phyloP scores from a whole-genome alignment of 1,284 basidiomycete genomes.

The Ganoderma boninense region DNA sequence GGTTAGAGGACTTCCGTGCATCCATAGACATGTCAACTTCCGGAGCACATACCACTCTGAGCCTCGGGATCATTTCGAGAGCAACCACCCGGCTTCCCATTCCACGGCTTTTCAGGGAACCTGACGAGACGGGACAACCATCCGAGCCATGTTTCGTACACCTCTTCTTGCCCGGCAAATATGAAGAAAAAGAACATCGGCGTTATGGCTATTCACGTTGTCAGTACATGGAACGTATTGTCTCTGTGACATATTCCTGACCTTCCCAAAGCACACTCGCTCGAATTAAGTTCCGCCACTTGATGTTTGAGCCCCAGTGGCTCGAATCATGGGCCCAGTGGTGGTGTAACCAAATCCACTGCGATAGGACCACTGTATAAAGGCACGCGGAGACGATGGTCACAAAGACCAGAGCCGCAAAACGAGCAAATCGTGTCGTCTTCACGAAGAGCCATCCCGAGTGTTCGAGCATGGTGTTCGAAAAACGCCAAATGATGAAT shows the following conservation, averaged over 20 bases:
- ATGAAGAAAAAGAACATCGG: constrained; percentile 38
- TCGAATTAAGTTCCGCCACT: constrained; percentile 17
- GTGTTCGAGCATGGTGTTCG: constrained; percentile 28
- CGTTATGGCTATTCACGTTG: constrained; percentile 28
- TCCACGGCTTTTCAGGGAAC: not conserved
- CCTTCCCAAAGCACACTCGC: constrained; percentile 39
- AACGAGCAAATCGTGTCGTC: constrained; percentile 34
- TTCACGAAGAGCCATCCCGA: constrained; percentile 22
- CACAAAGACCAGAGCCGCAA: constrained; percentile 35
- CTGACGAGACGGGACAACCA: constrained; percentile 24
- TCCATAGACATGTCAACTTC: too few species aligned
- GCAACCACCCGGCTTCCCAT: constrained; percentile 5
- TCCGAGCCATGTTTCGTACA: constrained; percentile 36
- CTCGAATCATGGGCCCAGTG: constrained; percentile 2
- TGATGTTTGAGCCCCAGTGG: not conserved
- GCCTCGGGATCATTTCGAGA: not conserved
- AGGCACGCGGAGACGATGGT: constrained; percentile 35
- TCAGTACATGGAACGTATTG: not conserved
- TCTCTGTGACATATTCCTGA: not conserved
- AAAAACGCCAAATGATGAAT: constrained; percentile 32
- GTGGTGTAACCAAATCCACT: constrained; percentile 27
- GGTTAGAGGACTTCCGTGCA: not conserved
- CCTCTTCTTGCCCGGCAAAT: constrained; percentile 39
- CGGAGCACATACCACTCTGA: constrained; percentile 18
- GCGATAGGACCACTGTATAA: constrained; percentile 33